These are phyloP conservation scores for Emergomyces pasteurianus DNA, from an alignment of 2,329 filamentous ascomycete genomes.

Conservation along the genomic window DNA sequence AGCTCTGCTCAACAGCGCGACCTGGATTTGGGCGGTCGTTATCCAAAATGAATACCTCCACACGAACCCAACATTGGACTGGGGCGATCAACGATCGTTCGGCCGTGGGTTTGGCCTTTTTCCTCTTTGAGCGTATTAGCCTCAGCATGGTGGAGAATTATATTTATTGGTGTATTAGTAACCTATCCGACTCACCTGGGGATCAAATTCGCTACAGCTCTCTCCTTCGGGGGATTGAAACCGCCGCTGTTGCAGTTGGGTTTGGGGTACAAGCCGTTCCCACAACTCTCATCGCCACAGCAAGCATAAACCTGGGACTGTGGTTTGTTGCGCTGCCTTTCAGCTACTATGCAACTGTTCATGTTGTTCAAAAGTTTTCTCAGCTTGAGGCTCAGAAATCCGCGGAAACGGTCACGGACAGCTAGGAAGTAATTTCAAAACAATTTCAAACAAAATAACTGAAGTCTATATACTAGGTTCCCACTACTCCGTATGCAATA, in stretches of 20 bases:
- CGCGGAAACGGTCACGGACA: neutral
- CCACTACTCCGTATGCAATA: no score
- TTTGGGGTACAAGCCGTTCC: conserved; percentile 37
- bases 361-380: conserved; percentile 31
- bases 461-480: no score
- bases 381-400: conserved; percentile 13
- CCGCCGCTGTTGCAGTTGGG: conserved; percentile 23
- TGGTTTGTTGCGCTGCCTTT: conserved; percentile 35
- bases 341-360: conserved; percentile 34
- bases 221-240: conserved; percentile 20
- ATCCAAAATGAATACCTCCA: conserved; percentile 37
- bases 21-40: conserved; percentile 38
- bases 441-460: neutral
- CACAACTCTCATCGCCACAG: conserved; percentile 26
- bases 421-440: neutral
- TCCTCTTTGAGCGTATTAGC: conserved; percentile 31
- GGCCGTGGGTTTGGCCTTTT: conserved; percentile 34
- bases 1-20: conserved; percentile 31
- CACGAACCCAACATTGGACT: conserved; percentile 34
- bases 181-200: conserved; percentile 33
- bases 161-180: conserved; percentile 38
- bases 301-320: conserved; percentile 26
- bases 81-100: conserved; percentile 29
- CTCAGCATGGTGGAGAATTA: conserved; percentile 34
- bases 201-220: conserved; percentile 37